Percentiles rank a stretch among this genome's conserved stretches.
Conservation (phyloP, 1,284 basidiomycete genomes). For the Gomphus bonarii region DNA sequence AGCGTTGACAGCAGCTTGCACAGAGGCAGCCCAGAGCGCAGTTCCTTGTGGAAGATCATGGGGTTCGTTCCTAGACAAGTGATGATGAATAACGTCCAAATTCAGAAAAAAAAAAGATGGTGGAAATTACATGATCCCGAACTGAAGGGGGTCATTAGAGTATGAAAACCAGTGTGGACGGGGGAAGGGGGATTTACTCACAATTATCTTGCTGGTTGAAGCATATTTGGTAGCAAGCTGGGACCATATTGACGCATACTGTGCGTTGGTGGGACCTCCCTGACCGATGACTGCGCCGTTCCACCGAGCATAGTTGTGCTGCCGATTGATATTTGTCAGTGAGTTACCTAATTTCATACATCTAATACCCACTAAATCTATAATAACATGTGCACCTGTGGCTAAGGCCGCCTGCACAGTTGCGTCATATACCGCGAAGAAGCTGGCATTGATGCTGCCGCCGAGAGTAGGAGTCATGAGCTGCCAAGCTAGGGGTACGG, state of each 20-base stretch:
- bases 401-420: constrained; percentile 39
- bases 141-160: constrained; percentile 16
- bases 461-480: constrained; percentile 39
- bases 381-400: constrained; percentile 38
- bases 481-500: constrained; percentile 37
- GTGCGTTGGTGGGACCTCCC: constrained; percentile 44
- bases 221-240: constrained; percentile 43
- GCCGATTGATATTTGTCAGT: background rate
- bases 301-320: constrained; percentile 45
- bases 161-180: background rate
- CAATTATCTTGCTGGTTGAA: constrained; percentile 38
- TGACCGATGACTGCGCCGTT: constrained; percentile 39
- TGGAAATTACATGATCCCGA: constrained; percentile 31
- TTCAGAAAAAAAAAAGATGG: background rate
- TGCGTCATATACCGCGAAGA: constrained; percentile 35
- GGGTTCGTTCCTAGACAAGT: constrained; percentile 29
- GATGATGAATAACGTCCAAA: background rate
- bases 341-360: background rate
- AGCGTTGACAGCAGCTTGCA: constrained; percentile 39
- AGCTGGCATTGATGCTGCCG: constrained; percentile 33
- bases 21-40: constrained; percentile 32
- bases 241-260: constrained; percentile 47
- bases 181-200: constrained; percentile 12
- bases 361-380: constrained; percentile 27
- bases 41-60: constrained; percentile 34